Evolutionary conservation across 2,329 filamentous ascomycete genomes (phyloP).

Genomic region (Epichloe sylvatica): DNA sequence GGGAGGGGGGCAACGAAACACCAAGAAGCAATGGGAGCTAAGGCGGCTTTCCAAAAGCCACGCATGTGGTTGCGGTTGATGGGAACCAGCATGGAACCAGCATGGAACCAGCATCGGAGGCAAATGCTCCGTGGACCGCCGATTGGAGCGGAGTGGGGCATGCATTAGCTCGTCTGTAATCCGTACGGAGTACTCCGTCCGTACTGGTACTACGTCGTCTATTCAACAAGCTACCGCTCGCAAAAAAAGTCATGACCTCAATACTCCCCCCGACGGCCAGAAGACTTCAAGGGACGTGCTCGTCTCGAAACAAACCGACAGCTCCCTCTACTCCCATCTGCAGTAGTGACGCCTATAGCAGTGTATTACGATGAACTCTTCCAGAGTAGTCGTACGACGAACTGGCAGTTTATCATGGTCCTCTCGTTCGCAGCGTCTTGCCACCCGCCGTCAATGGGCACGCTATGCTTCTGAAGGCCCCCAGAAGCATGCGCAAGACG

Average conservation of each 20-base stretch:
- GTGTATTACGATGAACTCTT: slow-evolving; percentile 18
- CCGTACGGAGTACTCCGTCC: no score
- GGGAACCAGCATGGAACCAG: no score
- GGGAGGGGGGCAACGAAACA: not conserved
- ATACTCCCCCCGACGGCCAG: not conserved
- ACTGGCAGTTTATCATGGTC: slow-evolving; percentile 13
- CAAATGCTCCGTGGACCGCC: slow-evolving; percentile 4
- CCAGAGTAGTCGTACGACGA: slow-evolving; percentile 16
- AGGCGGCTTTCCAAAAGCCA: slow-evolving; percentile 14
- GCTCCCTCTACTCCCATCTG: not conserved
- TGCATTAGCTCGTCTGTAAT: no score
- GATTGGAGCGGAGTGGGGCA: no score
- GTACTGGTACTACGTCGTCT: no score
- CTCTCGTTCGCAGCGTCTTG: slow-evolving; percentile 10
- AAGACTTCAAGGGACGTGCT: not conserved
- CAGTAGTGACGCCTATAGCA: not conserved
- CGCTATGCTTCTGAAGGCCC: slow-evolving; percentile 15
- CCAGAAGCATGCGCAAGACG: slow-evolving; percentile 9
- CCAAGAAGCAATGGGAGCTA: not conserved
- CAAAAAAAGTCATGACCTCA: slow-evolving; percentile 1
- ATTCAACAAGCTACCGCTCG: no score
- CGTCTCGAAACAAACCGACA: not conserved
- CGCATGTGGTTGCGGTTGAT: slow-evolving; percentile 1
- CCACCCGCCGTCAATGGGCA: slow-evolving; percentile 17
- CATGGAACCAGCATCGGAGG: not conserved